phyloP scores from a whole-genome alignment of 495 filamentous ascomycete genomes.

The Evansstolkia leycettana region DNA sequence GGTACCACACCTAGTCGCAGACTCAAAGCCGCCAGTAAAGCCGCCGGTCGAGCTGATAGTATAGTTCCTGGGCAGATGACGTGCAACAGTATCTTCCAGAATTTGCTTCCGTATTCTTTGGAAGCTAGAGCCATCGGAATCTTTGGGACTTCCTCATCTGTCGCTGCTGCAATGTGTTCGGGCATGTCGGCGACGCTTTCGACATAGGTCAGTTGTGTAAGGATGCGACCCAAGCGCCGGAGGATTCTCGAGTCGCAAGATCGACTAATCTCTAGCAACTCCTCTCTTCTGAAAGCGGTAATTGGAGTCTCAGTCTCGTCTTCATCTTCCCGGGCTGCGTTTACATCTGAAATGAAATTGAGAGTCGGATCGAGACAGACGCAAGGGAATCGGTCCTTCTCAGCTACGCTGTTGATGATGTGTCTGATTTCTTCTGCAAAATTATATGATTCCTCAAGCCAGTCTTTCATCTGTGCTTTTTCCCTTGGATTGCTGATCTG shows the following conservation, averaged over 20 bases:
- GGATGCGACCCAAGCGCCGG: slow-evolving; percentile 24
- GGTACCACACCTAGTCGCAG: slow-evolving; percentile 29
- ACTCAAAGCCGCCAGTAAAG: slow-evolving; percentile 30
- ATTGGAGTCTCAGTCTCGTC: slow-evolving; percentile 7
- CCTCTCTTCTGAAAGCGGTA: slow-evolving; percentile 19
- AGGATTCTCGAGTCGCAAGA: slow-evolving; percentile 30
- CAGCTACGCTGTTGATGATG: slow-evolving; percentile 29
- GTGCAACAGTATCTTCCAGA: slow-evolving; percentile 33
- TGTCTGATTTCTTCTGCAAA: slow-evolving; percentile 23
- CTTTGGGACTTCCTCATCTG: slow-evolving; percentile 12
- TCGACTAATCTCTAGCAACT: slow-evolving; percentile 33
- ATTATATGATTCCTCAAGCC: slow-evolving; percentile 37
- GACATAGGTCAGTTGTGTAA: slow-evolving; percentile 30
- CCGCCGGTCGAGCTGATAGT: slow-evolving; percentile 25
- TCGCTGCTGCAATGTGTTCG: slow-evolving; percentile 17
- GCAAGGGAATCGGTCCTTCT: slow-evolving; percentile 34
- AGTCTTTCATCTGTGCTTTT: slow-evolving; percentile 24
- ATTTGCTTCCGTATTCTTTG: slow-evolving; percentile 14
- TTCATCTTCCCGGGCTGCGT: slow-evolving; percentile 4
- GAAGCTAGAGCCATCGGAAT: slow-evolving; percentile 27
- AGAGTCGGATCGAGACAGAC: slow-evolving; percentile 35
- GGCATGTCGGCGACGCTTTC: slow-evolving; percentile 25
- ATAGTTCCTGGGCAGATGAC: slow-evolving; percentile 30
- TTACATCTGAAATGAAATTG: slow-evolving; percentile 10
- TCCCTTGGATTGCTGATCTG: slow-evolving; percentile 12